Evolutionary conservation across 345 rosid species (phyloP), one percentile per base, ranked within the genome.

Genomic region (Syzygium jambos): DNA sequence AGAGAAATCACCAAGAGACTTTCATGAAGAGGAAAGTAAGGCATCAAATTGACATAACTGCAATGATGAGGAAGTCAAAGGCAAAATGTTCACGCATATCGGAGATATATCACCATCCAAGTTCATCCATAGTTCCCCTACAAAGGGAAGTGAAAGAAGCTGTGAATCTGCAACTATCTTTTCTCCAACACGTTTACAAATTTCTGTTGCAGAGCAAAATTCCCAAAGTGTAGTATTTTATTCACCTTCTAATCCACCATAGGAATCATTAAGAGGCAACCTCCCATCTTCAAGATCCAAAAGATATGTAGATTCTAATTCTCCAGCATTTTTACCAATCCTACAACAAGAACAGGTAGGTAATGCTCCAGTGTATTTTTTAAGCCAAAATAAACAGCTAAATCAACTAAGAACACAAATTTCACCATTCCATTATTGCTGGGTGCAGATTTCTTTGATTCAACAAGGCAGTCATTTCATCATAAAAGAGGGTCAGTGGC

Each of bases 71-170:
- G 93, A 95, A 87, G 94, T 93, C 89, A 95, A 85, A 84, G 94
- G 93, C 89, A 95, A 91, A 91, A 95, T 94, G 92, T 91, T 94
- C 92, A 96, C 89, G 90, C 96, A 96, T 89, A 96, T 90, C 59
- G 98, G 98, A 89, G 99, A 95, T 89, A 94, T 92, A 89, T 90
- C 92, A 85, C 99, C 99, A 87, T 96, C 99, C 92, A 95, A 93
- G 89, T 96, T 96, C 98, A 96, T 95, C 98, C 98, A 96, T 38
- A 95, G 93, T 90, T 96, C 95, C 54, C 99, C 99, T 96, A 86
- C 63, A 92, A 88, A 89, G 49, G 49, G 82, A 73, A 38, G 82
- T 19, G 49, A 38, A 27, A 73, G 49, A 38, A 73, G 49, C 49
- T 73, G 46, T 73, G 23, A 61, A 73, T 73, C 27, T 73, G 82